Conservation (phyloP, 805 yeast genomes). For the Kurtzmaniella cleridarum region DNA sequence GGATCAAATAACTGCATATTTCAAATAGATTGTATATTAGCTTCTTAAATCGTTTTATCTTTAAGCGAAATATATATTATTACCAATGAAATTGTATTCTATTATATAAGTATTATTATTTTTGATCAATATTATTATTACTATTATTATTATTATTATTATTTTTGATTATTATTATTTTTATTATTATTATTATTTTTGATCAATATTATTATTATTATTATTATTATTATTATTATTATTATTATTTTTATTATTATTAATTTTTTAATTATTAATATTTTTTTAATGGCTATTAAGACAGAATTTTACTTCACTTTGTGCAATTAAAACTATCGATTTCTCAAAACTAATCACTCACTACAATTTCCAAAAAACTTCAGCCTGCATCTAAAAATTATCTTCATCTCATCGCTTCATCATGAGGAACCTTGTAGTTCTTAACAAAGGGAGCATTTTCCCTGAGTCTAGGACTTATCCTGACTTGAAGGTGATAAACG, state of each 20-base stretch:
- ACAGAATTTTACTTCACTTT: not conserved
- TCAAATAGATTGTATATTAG: not conserved
- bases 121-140: no score
- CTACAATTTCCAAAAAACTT: not conserved
- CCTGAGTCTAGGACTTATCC: conserved; percentile 59
- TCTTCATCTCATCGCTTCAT: not conserved
- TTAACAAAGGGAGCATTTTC: conserved; percentile 49
- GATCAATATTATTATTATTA: no score
- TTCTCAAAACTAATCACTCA: not conserved
- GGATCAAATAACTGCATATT: conserved; percentile 29
- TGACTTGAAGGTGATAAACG: conserved; percentile 48
- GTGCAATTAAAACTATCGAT: not conserved
- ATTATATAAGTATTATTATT: no score
- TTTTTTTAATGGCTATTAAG: not conserved
- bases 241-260: no score
- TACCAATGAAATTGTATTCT: not conserved
- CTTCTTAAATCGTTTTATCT: no score
- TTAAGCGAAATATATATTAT: not conserved
- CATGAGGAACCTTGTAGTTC: conserved; percentile 46
- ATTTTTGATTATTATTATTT: no score
- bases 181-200: no score
- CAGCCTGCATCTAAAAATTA: not conserved
- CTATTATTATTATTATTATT: no score
- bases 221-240: no score
- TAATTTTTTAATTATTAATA: not conserved